Conservation (phyloP, 192 early-diverging fungal species). For the Geosiphon pyriformis region DNA sequence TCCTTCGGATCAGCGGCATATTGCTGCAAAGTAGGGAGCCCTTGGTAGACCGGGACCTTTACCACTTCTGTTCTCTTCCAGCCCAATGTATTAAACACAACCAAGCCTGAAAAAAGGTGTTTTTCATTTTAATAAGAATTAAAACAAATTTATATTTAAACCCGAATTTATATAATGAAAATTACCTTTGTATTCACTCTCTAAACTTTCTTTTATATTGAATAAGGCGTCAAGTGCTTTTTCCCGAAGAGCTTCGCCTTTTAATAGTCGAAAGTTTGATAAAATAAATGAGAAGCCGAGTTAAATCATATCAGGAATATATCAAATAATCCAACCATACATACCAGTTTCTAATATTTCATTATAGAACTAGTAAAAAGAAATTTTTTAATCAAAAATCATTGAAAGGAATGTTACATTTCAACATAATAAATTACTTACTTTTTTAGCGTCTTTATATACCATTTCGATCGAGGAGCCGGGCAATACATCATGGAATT, state of each 20-base stretch:
- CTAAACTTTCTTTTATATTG: slow-evolving; percentile 8
- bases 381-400: slow-evolving; percentile 17
- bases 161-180: neutral
- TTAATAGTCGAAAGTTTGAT: slow-evolving; percentile 13
- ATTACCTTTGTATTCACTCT: slow-evolving; percentile 9
- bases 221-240: slow-evolving; percentile 39
- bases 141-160: neutral
- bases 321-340: neutral
- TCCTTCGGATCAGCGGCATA: slow-evolving; percentile 36
- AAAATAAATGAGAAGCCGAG: too few relatives aligned
- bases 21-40: slow-evolving; percentile 37
- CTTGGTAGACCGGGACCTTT: slow-evolving; percentile 46
- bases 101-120: slow-evolving; percentile 24
- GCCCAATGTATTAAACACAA: slow-evolving; percentile 60
- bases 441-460: slow-evolving; percentile 74
- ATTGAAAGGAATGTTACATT: slow-evolving; percentile 26
- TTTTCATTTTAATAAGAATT: neutral
- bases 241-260: slow-evolving; percentile 42
- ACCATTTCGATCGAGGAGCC: slow-evolving; percentile 89
- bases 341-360: slow-evolving; percentile 30
- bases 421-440: slow-evolving; percentile 26
- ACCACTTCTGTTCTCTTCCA: slow-evolving; percentile 71
- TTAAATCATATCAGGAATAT: neutral
- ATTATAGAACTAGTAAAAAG: slow-evolving; percentile 35
- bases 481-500: slow-evolving; percentile 97